phyloP scores from a whole-genome alignment of 768 basidiomycete species.

The Serendipita indica region DNA sequence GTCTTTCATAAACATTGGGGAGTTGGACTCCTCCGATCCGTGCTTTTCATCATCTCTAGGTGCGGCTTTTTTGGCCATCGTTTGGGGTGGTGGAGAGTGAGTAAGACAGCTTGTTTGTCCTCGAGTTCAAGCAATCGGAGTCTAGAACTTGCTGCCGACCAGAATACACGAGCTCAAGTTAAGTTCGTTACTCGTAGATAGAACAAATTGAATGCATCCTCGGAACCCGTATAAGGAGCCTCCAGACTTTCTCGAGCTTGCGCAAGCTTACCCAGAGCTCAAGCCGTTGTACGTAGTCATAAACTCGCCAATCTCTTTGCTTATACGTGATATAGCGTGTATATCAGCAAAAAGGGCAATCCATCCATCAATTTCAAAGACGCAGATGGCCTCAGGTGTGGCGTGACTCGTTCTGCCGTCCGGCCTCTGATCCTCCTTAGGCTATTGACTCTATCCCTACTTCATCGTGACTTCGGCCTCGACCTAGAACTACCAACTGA shows the following conservation, averaged over 20 bases:
- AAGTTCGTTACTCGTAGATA: not conserved
- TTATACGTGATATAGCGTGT: constrained; percentile 8
- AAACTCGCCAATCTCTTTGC: not conserved
- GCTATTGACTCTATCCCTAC: constrained; percentile 61
- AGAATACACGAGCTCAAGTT: too few species aligned
- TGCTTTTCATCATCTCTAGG: too few species aligned
- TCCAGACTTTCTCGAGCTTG: constrained; percentile 47
- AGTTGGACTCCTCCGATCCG: not conserved
- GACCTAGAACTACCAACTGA: constrained; percentile 46
- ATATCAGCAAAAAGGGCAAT: constrained; percentile 15
- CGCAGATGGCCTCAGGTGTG: constrained; percentile 55
- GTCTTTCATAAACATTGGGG: not conserved
- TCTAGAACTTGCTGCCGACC: too few species aligned
- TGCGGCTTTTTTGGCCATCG: not conserved
- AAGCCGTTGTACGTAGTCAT: constrained; percentile 32
- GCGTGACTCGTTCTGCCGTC: not conserved
- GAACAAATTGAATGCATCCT: constrained; percentile 29
- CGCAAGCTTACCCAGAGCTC: constrained; percentile 41
- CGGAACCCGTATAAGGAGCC: constrained; percentile 33
- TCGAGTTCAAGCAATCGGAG: not conserved
- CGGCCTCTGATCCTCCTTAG: constrained; percentile 25
- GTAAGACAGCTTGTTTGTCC: not conserved
- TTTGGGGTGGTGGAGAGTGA: not conserved
- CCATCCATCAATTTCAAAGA: constrained; percentile 61
- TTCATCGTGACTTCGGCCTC: constrained; percentile 59